Conservation (phyloP, 1,284 basidiomycete species). For the Heterobasidion occidentale region DNA sequence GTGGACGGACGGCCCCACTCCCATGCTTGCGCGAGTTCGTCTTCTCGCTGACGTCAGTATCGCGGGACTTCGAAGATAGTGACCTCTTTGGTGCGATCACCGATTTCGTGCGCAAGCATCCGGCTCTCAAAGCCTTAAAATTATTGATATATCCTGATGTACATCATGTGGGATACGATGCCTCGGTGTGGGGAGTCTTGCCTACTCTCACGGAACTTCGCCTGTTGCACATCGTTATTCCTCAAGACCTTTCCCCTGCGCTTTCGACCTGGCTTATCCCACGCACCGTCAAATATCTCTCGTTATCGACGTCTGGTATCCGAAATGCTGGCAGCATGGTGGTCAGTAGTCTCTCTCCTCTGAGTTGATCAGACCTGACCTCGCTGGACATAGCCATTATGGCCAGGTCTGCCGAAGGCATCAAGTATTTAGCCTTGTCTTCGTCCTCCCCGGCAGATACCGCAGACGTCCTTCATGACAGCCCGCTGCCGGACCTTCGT, state of each 20-base stretch:
- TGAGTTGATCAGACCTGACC: too few relatives aligned
- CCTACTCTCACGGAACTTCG: constrained; percentile 45
- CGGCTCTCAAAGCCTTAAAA: constrained; percentile 40
- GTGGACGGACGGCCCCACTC: constrained; percentile 27
- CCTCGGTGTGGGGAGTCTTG: constrained; percentile 60
- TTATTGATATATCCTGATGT: constrained; percentile 35
- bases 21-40: constrained; percentile 60
- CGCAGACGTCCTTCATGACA: not conserved
- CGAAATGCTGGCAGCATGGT: too few relatives aligned
- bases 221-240: constrained; percentile 51
- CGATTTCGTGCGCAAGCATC: constrained; percentile 54
- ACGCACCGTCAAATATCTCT: constrained; percentile 39
- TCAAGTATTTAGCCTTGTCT: not conserved
- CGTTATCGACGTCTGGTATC: not conserved
- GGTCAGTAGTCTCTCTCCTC: too few relatives aligned
- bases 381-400: not conserved
- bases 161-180: constrained; percentile 54
- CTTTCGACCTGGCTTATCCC: constrained; percentile 65
- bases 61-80: constrained; percentile 29
- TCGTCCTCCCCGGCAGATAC: not conserved
- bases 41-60: constrained; percentile 34
- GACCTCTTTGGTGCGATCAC: constrained; percentile 61
- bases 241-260: constrained; percentile 52
- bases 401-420: not conserved
- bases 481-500: not conserved